Evolutionary conservation across 106 monocot species (phyloP).

Genomic region (Dendrobium officinale): DNA sequence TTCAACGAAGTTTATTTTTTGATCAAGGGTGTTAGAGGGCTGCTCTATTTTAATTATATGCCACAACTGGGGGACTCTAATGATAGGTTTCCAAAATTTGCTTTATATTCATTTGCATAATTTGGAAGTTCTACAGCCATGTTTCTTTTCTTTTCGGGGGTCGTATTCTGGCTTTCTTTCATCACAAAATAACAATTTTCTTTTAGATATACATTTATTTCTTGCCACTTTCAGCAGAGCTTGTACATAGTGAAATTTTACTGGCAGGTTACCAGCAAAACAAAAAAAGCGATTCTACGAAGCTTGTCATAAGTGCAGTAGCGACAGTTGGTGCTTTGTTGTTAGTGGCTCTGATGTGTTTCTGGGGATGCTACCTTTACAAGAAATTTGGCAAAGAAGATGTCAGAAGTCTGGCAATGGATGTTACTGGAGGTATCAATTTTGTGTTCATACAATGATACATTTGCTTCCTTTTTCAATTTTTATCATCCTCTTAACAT

Average conservation of each 20-base stretch:
- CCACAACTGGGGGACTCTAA: background rate
- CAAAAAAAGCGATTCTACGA: conserved; percentile 54
- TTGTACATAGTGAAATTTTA: background rate
- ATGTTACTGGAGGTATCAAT: conserved; percentile 66
- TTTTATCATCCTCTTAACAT: background rate
- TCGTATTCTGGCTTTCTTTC: background rate
- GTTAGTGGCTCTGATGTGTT: conserved; percentile 95
- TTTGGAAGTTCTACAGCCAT: background rate
- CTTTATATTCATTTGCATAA: background rate
- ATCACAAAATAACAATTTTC: background rate
- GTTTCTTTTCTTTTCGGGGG: background rate
- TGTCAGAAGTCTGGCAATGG: conserved; percentile 50
- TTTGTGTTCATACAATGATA: background rate
- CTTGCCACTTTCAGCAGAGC: background rate
- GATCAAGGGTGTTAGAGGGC: background rate
- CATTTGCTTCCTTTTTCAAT: background rate
- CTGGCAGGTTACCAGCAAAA: conserved; percentile 24
- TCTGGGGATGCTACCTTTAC: conserved; percentile 98
- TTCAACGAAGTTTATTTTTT: background rate
- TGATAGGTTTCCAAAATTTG: background rate
- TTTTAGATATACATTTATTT: background rate
- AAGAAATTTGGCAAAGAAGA: conserved; percentile 85
- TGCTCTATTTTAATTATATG: background rate
- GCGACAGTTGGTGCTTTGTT: conserved; percentile 91
- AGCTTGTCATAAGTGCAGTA: conserved; percentile 88